phyloP scores from a whole-genome alignment of 1,284 basidiomycete genomes.

The Ustilago xerochloae region DNA sequence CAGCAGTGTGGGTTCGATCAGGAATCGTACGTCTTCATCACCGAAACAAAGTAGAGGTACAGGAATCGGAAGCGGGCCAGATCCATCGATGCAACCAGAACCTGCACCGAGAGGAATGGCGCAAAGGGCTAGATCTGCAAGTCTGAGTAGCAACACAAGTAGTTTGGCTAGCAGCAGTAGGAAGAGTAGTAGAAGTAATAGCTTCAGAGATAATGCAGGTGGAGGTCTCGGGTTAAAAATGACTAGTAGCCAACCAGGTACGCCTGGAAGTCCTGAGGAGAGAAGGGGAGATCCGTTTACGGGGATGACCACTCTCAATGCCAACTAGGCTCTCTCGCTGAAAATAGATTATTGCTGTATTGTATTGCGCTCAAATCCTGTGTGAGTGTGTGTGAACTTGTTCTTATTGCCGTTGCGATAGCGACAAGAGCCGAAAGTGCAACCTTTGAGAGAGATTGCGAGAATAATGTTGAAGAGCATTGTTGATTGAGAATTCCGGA shows the following conservation, averaged over 20 bases:
- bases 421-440: not conserved
- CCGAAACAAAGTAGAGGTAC: not conserved
- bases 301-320: not conserved
- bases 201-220: conserved; percentile 8
- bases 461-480: not conserved
- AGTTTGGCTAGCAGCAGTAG: conserved; percentile 15
- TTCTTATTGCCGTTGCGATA: no score
- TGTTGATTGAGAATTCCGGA: conserved; percentile 1
- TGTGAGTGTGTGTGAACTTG: no score
- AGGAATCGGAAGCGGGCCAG: no score
- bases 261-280: not conserved
- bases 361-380: no score
- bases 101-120: conserved; percentile 51
- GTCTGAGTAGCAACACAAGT: conserved; percentile 30
- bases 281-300: not conserved
- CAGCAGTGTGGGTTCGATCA: not conserved
- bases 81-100: conserved; percentile 42
- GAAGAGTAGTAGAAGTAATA: conserved; percentile 17
- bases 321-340: not conserved
- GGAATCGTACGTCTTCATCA: not conserved
- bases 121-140: conserved; percentile 37
- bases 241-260: conserved; percentile 7
- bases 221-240: conserved; percentile 18
- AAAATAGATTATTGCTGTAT: no score
- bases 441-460: not conserved